Conservation (phyloP, 2,329 filamentous ascomycete species). For the Balansia obtecta region DNA sequence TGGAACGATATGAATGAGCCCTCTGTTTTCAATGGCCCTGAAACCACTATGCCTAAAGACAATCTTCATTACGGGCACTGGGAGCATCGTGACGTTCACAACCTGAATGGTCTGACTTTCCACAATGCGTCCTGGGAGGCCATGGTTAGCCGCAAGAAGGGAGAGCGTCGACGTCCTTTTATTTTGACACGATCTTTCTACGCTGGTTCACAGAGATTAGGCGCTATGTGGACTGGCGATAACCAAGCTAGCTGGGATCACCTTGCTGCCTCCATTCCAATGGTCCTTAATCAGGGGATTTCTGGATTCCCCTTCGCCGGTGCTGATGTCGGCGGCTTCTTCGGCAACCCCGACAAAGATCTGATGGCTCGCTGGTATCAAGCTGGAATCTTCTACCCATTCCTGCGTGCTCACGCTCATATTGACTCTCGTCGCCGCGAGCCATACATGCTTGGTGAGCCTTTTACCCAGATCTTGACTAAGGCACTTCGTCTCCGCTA, state of each 20-base stretch:
- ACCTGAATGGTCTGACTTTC: conserved; percentile 89
- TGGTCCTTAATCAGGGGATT: conserved; percentile 87
- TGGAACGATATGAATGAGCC: conserved; percentile 99
- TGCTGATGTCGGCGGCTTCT: conserved; percentile 95
- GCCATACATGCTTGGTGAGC: conserved; percentile 77
- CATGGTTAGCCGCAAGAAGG: conserved; percentile 71
- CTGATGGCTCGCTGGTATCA: conserved; percentile 93
- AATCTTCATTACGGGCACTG: conserved; percentile 84
- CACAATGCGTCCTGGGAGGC: conserved; percentile 89
- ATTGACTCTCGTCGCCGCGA: conserved; percentile 92
- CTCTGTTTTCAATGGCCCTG: conserved; percentile 95
- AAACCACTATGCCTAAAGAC: conserved; percentile 98
- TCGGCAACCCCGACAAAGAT: conserved; percentile 90
- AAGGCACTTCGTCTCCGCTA: conserved; percentile 83
- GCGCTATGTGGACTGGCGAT: conserved; percentile 98
- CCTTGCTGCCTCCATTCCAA: conserved; percentile 77
- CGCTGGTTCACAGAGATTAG: conserved; percentile 75
- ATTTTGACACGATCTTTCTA: conserved; percentile 89
- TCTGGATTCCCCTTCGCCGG: conserved; percentile 88
- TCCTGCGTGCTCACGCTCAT: conserved; percentile 94
- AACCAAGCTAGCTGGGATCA: conserved; percentile 92
- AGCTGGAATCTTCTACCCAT: conserved; percentile 90
- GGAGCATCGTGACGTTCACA: conserved; percentile 96
- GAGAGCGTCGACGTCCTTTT: conserved; percentile 76
- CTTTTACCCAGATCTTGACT: conserved; percentile 76